phyloP scores from a whole-genome alignment of 2,329 filamentous ascomycete genomes.

The Cordyceps cateniannulata region DNA sequence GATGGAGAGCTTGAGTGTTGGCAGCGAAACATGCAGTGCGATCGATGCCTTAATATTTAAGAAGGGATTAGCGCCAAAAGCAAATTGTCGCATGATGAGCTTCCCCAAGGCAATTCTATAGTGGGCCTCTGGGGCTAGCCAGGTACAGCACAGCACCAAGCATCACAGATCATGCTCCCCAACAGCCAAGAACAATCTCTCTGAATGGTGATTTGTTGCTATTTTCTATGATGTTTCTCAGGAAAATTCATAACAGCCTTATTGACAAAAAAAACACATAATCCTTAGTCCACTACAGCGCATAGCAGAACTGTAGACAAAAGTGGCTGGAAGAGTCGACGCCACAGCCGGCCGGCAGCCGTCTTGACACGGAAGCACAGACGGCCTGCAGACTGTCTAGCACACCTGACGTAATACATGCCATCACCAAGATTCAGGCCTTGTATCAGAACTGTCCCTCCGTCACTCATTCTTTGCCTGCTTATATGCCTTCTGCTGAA shows the following conservation, averaged over 20 bases:
- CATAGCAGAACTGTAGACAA: not conserved
- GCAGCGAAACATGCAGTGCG: not conserved
- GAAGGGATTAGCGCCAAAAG: not conserved
- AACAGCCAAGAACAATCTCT: too few relatives aligned
- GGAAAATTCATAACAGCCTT: not conserved
- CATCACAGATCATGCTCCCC: too few relatives aligned
- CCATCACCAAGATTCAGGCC: not conserved
- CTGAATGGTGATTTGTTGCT: too few relatives aligned
- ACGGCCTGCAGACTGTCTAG: not conserved
- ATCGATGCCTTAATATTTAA: not conserved
- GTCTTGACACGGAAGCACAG: too few relatives aligned
- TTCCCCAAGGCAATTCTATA: conserved; percentile 5
- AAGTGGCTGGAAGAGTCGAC: not conserved
- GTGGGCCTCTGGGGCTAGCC: not conserved
- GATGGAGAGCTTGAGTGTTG: not conserved
- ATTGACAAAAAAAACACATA: not conserved
- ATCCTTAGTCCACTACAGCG: too few relatives aligned
- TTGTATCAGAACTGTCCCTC: too few relatives aligned
- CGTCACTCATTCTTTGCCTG: too few relatives aligned
- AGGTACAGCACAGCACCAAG: too few relatives aligned
- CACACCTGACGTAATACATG: conserved; percentile 9
- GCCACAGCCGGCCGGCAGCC: not conserved
- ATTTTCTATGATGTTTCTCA: not conserved
- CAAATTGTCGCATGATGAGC: not conserved
- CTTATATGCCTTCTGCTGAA: too few relatives aligned